phyloP scores from a whole-genome alignment of 1,284 basidiomycete species.

The Microstroma glucosiphilum region DNA sequence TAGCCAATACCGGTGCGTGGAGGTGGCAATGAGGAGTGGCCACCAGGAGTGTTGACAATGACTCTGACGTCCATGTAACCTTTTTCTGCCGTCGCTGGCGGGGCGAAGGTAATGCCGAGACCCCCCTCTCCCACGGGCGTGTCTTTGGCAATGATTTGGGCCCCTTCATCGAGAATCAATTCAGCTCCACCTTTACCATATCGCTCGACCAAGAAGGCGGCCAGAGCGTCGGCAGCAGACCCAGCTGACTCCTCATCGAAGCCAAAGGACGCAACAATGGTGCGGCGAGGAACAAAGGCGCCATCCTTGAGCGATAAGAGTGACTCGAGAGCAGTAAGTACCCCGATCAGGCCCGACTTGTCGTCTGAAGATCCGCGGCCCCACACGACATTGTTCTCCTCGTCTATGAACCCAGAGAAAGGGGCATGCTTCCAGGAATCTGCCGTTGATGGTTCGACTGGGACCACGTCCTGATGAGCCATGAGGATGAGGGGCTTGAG shows the following conservation, averaged over 20 bases:
- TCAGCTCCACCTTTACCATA: constrained; percentile 8
- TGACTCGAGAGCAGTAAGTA: constrained; percentile 55
- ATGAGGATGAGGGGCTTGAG: constrained; percentile 57
- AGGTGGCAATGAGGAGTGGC: constrained; percentile 64
- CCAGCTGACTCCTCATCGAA: constrained; percentile 62
- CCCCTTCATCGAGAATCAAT: constrained; percentile 22
- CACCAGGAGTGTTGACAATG: constrained; percentile 55
- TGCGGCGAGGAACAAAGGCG: constrained; percentile 52
- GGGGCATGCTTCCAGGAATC: constrained; percentile 56
- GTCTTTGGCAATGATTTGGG: constrained; percentile 57
- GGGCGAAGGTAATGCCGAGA: constrained; percentile 7
- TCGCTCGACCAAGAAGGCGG: constrained; percentile 1
- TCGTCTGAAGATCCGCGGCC: constrained; percentile 49
- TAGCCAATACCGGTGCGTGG: constrained; percentile 60
- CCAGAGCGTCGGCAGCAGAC: constrained; percentile 58
- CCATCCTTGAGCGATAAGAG: constrained; percentile 51
- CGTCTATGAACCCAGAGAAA: constrained; percentile 54
- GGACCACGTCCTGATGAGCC: constrained; percentile 54
- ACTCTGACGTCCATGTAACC: constrained; percentile 50
- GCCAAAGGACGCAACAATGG: constrained; percentile 62
- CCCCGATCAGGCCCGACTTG: constrained; percentile 54
- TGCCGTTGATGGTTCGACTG: constrained; percentile 55
- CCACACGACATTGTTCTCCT: constrained; percentile 55
- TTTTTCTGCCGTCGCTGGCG: constrained; percentile 11
- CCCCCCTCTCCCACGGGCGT: neutral